phyloP scores from a whole-genome alignment of 2,329 filamentous ascomycete genomes.

The Metarhizium rileyi region DNA sequence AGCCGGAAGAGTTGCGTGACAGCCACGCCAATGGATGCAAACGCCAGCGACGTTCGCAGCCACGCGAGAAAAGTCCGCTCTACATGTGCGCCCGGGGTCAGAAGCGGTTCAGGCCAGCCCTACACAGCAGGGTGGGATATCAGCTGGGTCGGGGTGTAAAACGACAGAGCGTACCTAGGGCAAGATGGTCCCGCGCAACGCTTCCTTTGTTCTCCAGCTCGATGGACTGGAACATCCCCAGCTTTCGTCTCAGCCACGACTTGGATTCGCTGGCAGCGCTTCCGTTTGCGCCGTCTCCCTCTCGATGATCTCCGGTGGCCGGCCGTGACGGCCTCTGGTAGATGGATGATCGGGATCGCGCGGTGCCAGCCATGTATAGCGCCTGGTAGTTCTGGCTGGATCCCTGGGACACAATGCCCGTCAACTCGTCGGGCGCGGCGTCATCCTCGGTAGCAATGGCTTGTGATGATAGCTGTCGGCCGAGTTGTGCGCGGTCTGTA shows the following conservation, averaged over 20 bases:
- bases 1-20: slow-evolving; percentile 79
- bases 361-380: slow-evolving; percentile 18
- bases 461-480: slow-evolving; percentile 1
- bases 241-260: slow-evolving; percentile 42
- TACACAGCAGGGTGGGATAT: not conserved
- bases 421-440: slow-evolving; percentile 29
- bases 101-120: too few species aligned
- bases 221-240: slow-evolving; percentile 46
- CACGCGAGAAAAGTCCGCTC: slow-evolving; percentile 80
- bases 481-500: slow-evolving; percentile 12
- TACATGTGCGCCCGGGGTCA: slow-evolving; percentile 22
- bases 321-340: slow-evolving; percentile 10
- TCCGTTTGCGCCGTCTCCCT: not conserved
- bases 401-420: slow-evolving; percentile 27
- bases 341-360: slow-evolving; percentile 7
- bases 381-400: slow-evolving; percentile 30
- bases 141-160: not conserved
- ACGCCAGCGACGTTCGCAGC: slow-evolving; percentile 72
- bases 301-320: slow-evolving; percentile 5
- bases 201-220: slow-evolving; percentile 82
- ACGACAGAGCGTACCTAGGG: slow-evolving; percentile 67
- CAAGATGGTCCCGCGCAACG: slow-evolving; percentile 73
- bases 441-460: slow-evolving; percentile 10
- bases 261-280: slow-evolving; percentile 13
- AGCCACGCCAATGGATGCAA: slow-evolving; percentile 74